These are phyloP conservation scores for Yarrowia galli DNA, from an alignment of 1,139 yeast species.

Conservation along the genomic window DNA sequence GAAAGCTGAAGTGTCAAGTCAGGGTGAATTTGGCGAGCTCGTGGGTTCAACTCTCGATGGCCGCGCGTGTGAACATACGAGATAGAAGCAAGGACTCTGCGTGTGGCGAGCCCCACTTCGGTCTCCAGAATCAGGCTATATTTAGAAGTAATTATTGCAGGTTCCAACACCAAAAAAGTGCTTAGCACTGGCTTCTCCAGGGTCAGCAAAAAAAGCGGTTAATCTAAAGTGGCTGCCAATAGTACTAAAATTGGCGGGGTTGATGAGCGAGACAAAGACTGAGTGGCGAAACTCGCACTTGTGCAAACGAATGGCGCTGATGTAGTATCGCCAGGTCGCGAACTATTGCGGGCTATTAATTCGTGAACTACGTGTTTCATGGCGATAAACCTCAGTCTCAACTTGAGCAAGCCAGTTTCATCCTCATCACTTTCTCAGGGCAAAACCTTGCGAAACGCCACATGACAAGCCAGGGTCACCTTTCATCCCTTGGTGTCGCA, in stretches of 20 bases:
- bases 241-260: slow-evolving; percentile 12
- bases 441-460: slow-evolving; percentile 11
- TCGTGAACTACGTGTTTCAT: too few relatives aligned
- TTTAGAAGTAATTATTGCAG: slow-evolving; percentile 23
- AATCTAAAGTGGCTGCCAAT: slow-evolving; percentile 18
- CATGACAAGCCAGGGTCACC: neutral
- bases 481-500: too few relatives aligned
- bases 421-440: neutral
- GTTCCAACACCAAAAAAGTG: slow-evolving; percentile 12
- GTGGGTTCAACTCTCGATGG: slow-evolving; percentile 11
- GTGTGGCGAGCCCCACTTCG: neutral
- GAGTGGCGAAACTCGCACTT: slow-evolving; percentile 11
- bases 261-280: slow-evolving; percentile 7
- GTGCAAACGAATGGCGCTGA: too few relatives aligned
- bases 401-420: too few relatives aligned
- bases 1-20: neutral
- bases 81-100: neutral
- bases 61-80: neutral
- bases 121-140: neutral
- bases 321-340: too few relatives aligned
- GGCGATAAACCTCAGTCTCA: too few relatives aligned
- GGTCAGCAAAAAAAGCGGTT: slow-evolving; percentile 9
- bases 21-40: neutral
- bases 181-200: neutral
- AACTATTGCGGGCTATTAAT: too few relatives aligned